Evolutionary conservation across 2,329 filamentous ascomycete genomes (phyloP), one percentile per base, ranked within the genome.

Genomic region (Fusarium gaditjirri): DNA sequence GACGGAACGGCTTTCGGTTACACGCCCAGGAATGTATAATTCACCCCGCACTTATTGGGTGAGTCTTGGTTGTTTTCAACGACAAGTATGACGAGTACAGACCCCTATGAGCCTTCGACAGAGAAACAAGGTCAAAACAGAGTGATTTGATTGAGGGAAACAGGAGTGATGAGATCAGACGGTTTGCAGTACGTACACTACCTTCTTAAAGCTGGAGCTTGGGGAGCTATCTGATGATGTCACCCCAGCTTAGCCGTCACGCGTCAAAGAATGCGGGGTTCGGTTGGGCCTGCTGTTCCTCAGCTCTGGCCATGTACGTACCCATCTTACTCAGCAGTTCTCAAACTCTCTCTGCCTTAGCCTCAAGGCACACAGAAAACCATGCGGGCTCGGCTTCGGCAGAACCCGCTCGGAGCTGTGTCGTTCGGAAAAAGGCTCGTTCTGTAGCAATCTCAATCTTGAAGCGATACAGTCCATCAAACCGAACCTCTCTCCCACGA

Each of bases 341-440:
- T 13, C 47, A 23, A 13, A 54, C 9, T 13, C 42, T 16, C 31
- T 12, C 8, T 52, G 64, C 67, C 71, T 75, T 10, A 19, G n/a
- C 73, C 72, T 71, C 80, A 47, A 82, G 80, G 80, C 79, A 44
- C 1, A n/a, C 38, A 67, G 31, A 56, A 31, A 43, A 53, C 41
- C 29, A 58, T 56, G 68, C 68, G 68, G 64, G 65, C 64, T 77
- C 80, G 80, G 80, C 77, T 79, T 78, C 79, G 78, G 80, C 75
- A 80, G 76, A 79, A 81, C 74, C 76, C 78, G 77, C 74, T 80
- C 78, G 77, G 75, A 79, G 77, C 75, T 77, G 47, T 76, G 71
- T 65, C 56, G 69, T 76, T 71, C 71, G 76, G 79, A 82, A 82
- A 83, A 83, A 82, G 79, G 80, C 81, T 83, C 81, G 80, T 81